Conservation (phyloP, 176 grass and related monocot genomes). For the Echinochloa phyllopogon region DNA sequence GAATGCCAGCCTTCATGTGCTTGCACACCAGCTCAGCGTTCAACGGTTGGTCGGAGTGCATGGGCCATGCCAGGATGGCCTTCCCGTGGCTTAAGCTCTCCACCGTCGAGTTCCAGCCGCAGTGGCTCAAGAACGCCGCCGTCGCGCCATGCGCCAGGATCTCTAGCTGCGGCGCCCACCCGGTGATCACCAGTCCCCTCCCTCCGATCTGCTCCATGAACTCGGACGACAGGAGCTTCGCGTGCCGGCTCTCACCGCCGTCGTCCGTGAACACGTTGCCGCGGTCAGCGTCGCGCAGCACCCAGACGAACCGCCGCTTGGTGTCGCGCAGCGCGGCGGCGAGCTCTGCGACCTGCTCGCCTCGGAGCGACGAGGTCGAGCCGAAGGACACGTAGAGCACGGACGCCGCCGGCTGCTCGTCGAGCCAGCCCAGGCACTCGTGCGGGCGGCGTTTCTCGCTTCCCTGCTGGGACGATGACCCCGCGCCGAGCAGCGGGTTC, state of each 20-base stretch:
- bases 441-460: neutral
- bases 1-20: constrained; percentile 43
- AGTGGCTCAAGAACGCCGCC: constrained; percentile 76
- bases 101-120: constrained; percentile 79
- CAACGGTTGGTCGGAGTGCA: constrained; percentile 72
- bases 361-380: neutral
- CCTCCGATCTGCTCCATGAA: constrained; percentile 27
- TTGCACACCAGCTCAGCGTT: constrained; percentile 43
- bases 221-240: constrained; percentile 16
- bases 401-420: neutral
- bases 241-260: neutral
- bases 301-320: constrained; percentile 54
- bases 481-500: neutral
- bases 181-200: constrained; percentile 35
- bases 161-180: constrained; percentile 71
- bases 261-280: constrained; percentile 31
- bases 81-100: constrained; percentile 73
- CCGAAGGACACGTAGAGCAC: neutral
- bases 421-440: neutral
- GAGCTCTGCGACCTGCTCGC: constrained; percentile 32
- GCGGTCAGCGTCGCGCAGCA: constrained; percentile 57
- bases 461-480: neutral
- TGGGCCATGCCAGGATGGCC: constrained; percentile 58
- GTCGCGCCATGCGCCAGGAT: constrained; percentile 56
- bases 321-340: constrained; percentile 54